A percentile compares a stretch with the other conserved stretches of the same genome.
Conservation (phyloP, 257 asterid species). For the Misopates orontium region DNA sequence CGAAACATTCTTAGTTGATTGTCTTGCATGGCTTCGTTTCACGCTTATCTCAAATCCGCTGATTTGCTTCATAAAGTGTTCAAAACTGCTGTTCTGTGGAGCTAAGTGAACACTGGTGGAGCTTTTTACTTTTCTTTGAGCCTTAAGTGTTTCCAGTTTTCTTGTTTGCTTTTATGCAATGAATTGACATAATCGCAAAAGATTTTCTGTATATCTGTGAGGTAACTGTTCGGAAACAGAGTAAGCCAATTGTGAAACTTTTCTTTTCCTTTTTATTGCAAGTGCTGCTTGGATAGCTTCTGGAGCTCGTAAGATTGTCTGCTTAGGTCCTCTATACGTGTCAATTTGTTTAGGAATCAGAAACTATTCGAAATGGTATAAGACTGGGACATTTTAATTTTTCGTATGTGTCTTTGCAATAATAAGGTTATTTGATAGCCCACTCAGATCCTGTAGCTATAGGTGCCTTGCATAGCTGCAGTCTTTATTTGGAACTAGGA, state of each 20-base stretch:
- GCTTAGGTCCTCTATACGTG: constrained; percentile 17
- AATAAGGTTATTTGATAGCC: background rate
- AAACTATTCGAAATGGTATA: background rate
- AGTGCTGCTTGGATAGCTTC: background rate
- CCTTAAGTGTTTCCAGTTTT: background rate
- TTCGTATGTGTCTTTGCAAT: background rate
- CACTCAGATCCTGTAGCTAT: background rate
- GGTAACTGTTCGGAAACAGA: background rate
- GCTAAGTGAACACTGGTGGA: background rate
- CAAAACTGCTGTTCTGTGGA: background rate
- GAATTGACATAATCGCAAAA: background rate
- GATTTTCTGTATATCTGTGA: background rate
- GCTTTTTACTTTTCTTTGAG: background rate
- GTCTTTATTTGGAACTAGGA: background rate
- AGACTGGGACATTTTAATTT: background rate
- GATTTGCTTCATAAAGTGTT: background rate
- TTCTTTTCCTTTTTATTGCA: background rate
- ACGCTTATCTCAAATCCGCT: constrained; percentile 8
- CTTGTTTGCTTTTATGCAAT: background rate
- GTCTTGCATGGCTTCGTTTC: constrained; percentile 15
- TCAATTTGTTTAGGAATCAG: constrained; percentile 12
- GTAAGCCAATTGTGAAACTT: background rate
- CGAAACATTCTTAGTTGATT: constrained; percentile 16
- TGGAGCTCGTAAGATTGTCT: background rate
- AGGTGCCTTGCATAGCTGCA: background rate